A percentile compares a stretch with the other conserved stretches of the same genome.
phyloP scores from a whole-genome alignment of 2,329 filamentous ascomycete genomes.

The Colletotrichum lini region DNA sequence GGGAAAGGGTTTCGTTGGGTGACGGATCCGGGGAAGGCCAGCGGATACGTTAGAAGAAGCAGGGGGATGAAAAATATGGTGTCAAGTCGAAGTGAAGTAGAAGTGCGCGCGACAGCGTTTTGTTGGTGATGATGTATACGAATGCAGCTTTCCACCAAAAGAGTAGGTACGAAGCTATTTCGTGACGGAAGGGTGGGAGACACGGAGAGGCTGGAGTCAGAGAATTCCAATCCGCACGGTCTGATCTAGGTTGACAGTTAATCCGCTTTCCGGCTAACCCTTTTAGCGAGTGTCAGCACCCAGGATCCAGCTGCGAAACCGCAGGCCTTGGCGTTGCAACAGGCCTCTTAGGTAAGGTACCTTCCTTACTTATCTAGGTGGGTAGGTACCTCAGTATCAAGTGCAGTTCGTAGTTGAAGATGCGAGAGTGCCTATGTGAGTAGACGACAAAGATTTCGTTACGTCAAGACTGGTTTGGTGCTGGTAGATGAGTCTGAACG shows the following conservation, averaged over 20 bases:
- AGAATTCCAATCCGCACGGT: constrained; percentile 48
- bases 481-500: background rate
- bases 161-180: constrained; percentile 6
- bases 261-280: constrained; percentile 41
- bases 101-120: constrained; percentile 41
- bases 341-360: constrained; percentile 4
- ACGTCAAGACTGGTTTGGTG: background rate
- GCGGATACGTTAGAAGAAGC: constrained; percentile 42
- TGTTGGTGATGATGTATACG: constrained; percentile 30
- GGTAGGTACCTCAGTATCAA: background rate
- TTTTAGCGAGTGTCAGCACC: constrained; percentile 39
- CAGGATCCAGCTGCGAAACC: constrained; percentile 35
- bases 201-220: constrained; percentile 45
- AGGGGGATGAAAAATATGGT: constrained; percentile 41
- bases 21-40: constrained; percentile 31
- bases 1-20: constrained; percentile 36
- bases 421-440: background rate
- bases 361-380: background rate
- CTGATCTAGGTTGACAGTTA: constrained; percentile 45
- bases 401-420: background rate
- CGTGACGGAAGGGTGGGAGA: constrained; percentile 31
- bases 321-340: constrained; percentile 27
- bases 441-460: background rate
- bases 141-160: constrained; percentile 30
- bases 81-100: constrained; percentile 44